phyloP scores from a whole-genome alignment of 2,329 filamentous ascomycete species.

The Xylariaceae sp. region DNA sequence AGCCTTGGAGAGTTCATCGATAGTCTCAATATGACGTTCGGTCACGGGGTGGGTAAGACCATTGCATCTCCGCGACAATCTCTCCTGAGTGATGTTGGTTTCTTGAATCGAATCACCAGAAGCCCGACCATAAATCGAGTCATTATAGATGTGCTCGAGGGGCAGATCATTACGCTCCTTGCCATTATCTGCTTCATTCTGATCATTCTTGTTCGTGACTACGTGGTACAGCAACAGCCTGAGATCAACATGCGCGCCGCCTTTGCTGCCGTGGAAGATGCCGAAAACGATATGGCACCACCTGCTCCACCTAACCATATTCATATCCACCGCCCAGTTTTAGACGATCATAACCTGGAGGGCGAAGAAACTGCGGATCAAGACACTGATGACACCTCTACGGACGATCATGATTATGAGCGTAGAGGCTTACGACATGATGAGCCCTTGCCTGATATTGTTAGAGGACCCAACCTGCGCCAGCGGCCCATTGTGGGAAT shows the following conservation, averaged over 20 bases:
- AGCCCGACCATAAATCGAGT: constrained; percentile 69
- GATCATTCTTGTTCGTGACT: constrained; percentile 94
- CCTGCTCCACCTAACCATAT: constrained; percentile 15
- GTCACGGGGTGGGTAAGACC: constrained; percentile 19
- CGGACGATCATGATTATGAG: constrained; percentile 10
- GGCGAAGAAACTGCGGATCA: constrained; percentile 22
- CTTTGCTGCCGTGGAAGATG: constrained; percentile 48
- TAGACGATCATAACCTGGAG: constrained; percentile 9
- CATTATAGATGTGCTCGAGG: constrained; percentile 79
- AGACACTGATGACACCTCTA: constrained; percentile 4
- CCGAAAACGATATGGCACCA: constrained; percentile 33
- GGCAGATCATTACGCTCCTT: constrained; percentile 85
- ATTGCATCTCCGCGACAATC: constrained; percentile 33
- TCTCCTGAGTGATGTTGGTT: constrained; percentile 52
- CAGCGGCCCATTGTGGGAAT: constrained; percentile 27
- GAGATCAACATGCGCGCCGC: constrained; percentile 76
- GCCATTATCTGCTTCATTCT: constrained; percentile 93
- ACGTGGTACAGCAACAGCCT: constrained; percentile 96
- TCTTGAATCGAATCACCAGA: constrained; percentile 59
- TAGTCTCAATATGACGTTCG: constrained; percentile 23
- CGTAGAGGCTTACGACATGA: constrained; percentile 12
- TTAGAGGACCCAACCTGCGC: constrained; percentile 19
- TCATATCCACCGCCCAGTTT: constrained; percentile 8
- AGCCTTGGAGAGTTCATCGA: constrained; percentile 21
- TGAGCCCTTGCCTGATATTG: constrained; percentile 14